phyloP scores from a whole-genome alignment of 129 eudicot genomes.

The Lactuca saligna region DNA sequence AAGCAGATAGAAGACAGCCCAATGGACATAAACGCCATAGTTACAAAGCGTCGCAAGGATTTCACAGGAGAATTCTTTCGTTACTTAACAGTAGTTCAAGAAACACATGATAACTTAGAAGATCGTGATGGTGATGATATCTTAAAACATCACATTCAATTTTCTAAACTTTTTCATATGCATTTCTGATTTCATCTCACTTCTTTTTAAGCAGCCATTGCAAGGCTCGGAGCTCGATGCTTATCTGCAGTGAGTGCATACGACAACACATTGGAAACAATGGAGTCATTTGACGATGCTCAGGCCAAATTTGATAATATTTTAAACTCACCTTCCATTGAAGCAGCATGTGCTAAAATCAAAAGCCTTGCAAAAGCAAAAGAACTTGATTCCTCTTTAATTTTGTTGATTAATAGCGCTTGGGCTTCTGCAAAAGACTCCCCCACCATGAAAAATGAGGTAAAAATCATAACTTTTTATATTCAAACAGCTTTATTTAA shows the following conservation, averaged over 20 bases:
- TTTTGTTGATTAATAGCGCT: conserved; percentile 78
- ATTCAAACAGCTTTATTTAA: not conserved
- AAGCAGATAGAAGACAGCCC: conserved; percentile 85
- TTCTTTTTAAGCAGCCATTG: conserved; percentile 58
- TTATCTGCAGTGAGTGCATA: conserved; percentile 92
- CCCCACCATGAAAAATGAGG: conserved; percentile 90
- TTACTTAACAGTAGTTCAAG: conserved; percentile 63
- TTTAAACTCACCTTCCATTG: conserved; percentile 75
- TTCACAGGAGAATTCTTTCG: conserved; percentile 84
- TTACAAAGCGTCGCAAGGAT: conserved; percentile 77
- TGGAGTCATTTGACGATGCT: conserved; percentile 81
- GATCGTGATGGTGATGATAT: conserved; percentile 81
- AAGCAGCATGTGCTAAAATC: conserved; percentile 86
- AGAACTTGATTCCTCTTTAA: conserved; percentile 90
- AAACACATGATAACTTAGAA: conserved; percentile 76
- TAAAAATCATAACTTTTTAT: conserved; percentile 22
- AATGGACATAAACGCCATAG: conserved; percentile 79
- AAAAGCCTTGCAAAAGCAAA: conserved; percentile 89
- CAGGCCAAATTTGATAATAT: conserved; percentile 90
- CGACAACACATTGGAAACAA: conserved; percentile 80
- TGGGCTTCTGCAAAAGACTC: conserved; percentile 98
- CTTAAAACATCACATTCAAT: not conserved
- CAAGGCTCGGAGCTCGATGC: conserved; percentile 95
- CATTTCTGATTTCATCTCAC: conserved; percentile 10
- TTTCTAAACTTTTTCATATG: not conserved